A percentile compares a stretch with the other conserved stretches of the same genome.
These are phyloP conservation scores for Trichoderma oligosporum DNA, from an alignment of 2,329 filamentous ascomycete genomes.

Conservation along the genomic window DNA sequence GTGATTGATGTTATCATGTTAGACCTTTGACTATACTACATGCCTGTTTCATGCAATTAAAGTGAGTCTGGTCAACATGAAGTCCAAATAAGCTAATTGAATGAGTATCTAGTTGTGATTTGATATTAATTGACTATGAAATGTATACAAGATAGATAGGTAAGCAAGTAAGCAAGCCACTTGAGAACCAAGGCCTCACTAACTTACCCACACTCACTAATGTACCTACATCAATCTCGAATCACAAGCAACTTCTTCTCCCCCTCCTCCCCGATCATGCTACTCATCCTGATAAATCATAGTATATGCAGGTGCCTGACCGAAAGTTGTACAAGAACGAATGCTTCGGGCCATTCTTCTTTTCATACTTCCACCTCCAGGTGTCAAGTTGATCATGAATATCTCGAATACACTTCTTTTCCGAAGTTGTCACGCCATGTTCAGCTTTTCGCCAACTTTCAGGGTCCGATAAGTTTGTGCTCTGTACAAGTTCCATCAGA, in stretches of 20 bases:
- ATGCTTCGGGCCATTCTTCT: constrained; percentile 56
- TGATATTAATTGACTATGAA: too few species aligned
- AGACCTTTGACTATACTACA: too few species aligned
- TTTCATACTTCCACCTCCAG: constrained; percentile 58
- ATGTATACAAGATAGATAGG: too few species aligned
- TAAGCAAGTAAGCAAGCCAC: too few species aligned
- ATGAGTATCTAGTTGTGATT: too few species aligned
- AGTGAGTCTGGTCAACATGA: too few species aligned
- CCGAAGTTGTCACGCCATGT: constrained; percentile 70
- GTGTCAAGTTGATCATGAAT: constrained; percentile 70
- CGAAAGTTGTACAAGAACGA: constrained; percentile 91
- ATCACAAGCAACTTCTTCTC: not conserved
- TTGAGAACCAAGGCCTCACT: too few species aligned
- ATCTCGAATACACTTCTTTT: constrained; percentile 78
- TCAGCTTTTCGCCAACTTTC: constrained; percentile 82
- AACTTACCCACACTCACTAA: too few species aligned
- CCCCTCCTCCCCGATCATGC: not conserved
- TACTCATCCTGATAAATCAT: constrained; percentile 62
- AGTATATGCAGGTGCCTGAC: constrained; percentile 78
- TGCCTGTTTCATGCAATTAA: too few species aligned
- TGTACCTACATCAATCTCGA: not conserved
- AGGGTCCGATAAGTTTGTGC: constrained; percentile 70
- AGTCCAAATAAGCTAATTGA: too few species aligned
- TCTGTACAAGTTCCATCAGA: constrained; percentile 70
- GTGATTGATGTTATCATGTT: too few species aligned